These are phyloP conservation scores for Talaromyces sp. DNA, from an alignment of 2,329 filamentous ascomycete species.

Conservation along the genomic window DNA sequence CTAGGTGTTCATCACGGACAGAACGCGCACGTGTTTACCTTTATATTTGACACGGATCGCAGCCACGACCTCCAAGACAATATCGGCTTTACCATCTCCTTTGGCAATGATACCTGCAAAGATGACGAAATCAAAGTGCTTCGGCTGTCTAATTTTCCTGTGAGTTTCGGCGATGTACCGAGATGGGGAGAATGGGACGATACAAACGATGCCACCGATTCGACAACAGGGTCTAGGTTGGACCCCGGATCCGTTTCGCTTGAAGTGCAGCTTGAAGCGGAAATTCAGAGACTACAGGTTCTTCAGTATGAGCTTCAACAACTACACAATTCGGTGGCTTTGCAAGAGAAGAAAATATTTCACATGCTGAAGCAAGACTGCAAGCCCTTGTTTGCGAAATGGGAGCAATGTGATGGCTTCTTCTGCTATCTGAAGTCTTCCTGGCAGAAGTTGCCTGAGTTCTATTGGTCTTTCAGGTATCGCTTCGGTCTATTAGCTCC, in stretches of 20 bases:
- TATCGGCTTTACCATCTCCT: slow-evolving; percentile 35
- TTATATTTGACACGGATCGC: slow-evolving; percentile 25
- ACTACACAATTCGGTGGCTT: slow-evolving; percentile 25
- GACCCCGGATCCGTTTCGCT: slow-evolving; percentile 4
- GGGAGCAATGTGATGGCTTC: slow-evolving; percentile 25
- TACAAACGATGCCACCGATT: slow-evolving; percentile 16
- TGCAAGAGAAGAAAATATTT: slow-evolving; percentile 28
- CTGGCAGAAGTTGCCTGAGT: slow-evolving; percentile 27
- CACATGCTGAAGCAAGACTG: slow-evolving; percentile 29
- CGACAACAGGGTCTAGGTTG: background rate
- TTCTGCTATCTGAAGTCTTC: slow-evolving; percentile 30
- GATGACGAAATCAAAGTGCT: slow-evolving; percentile 26
- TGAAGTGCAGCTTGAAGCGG: slow-evolving; percentile 20
- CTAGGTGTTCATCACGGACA: slow-evolving; percentile 18
- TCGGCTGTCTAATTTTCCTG: slow-evolving; percentile 25
- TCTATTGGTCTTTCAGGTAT: slow-evolving; percentile 27
- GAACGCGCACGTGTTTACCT: slow-evolving; percentile 28
- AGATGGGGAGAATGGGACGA: slow-evolving; percentile 24
- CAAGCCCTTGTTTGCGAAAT: slow-evolving; percentile 21
- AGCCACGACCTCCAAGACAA: slow-evolving; percentile 21
- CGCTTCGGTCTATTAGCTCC: slow-evolving; percentile 26
- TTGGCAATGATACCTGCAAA: slow-evolving; percentile 29
- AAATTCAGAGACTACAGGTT: slow-evolving; percentile 26
- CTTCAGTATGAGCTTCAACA: slow-evolving; percentile 26
- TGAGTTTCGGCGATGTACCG: slow-evolving; percentile 21